Percentiles rank a stretch among this genome's conserved stretches.
phyloP scores from a whole-genome alignment of 768 basidiomycete species.

The Krasilnikovozyma curviuscula region DNA sequence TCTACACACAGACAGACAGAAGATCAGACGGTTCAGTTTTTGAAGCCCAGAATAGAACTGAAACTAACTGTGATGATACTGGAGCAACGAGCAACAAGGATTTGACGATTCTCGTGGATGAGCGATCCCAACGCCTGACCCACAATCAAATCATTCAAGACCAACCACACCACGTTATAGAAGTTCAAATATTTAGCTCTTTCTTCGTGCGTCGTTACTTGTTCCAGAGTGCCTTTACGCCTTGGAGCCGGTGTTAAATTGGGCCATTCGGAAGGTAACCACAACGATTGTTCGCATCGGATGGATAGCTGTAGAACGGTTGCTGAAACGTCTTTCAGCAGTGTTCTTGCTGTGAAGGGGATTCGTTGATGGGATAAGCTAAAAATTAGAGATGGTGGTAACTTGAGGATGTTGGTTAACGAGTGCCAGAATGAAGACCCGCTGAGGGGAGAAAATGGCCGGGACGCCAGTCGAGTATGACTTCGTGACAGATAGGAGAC shows the following conservation, averaged over 20 bases:
- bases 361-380: not conserved
- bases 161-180: conserved; percentile 78
- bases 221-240: not conserved
- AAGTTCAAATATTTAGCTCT: conserved; percentile 37
- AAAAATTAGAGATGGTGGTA: not conserved
- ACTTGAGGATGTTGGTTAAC: not conserved
- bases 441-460: not conserved
- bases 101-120: conserved; percentile 42
- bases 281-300: not conserved
- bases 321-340: conserved; percentile 32
- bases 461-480: not conserved
- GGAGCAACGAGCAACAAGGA: conserved; percentile 24
- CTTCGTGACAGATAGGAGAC: not conserved
- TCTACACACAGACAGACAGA: conserved; percentile 13
- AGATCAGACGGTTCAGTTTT: not conserved
- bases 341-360: conserved; percentile 1
- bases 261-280: not conserved
- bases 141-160: conserved; percentile 74
- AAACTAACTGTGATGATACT: not conserved
- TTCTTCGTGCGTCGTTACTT: not conserved
- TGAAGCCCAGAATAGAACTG: not conserved
- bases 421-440: not conserved
- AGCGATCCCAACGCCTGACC: conserved; percentile 55
- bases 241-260: not conserved
- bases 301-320: conserved; percentile 13